These are phyloP conservation scores for Pseudocercospora macadamiae DNA, from an alignment of 2,329 filamentous ascomycete genomes.

Conservation along the genomic window DNA sequence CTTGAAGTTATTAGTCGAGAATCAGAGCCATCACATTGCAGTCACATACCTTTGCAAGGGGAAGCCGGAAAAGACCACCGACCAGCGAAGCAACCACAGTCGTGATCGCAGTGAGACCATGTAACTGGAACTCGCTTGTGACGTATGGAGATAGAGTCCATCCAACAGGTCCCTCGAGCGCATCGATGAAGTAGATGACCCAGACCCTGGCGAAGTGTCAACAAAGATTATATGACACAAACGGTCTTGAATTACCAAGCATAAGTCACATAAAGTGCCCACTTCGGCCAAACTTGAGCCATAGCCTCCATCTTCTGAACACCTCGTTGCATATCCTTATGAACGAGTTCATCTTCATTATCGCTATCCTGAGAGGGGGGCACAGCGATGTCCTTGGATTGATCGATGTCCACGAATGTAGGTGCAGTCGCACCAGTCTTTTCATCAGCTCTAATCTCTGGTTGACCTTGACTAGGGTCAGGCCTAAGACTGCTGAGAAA, in stretches of 20 bases:
- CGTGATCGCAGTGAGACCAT: slow-evolving; percentile 41
- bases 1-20: no score
- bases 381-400: slow-evolving; percentile 18
- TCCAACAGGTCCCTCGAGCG: slow-evolving; percentile 39
- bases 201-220: slow-evolving; percentile 43
- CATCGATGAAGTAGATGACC: slow-evolving; percentile 55
- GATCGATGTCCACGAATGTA: slow-evolving; percentile 12
- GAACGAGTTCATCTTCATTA: slow-evolving; percentile 21
- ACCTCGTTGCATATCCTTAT: slow-evolving; percentile 24
- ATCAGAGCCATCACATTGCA: no score
- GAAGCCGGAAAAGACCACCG: slow-evolving; percentile 42
- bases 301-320: slow-evolving; percentile 26
- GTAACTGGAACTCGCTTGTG: slow-evolving; percentile 40
- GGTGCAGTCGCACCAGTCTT: background rate
- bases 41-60: slow-evolving; percentile 45
- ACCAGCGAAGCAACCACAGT: slow-evolving; percentile 42
- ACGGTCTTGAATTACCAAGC: slow-evolving; percentile 7
- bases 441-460: slow-evolving; percentile 13
- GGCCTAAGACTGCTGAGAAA: slow-evolving; percentile 14
- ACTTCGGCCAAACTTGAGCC: slow-evolving; percentile 24
- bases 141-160: slow-evolving; percentile 43
- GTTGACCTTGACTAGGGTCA: slow-evolving; percentile 7
- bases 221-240: background rate
- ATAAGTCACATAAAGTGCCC: slow-evolving; percentile 20
- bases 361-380: slow-evolving; percentile 20